Base-by-base conservation (phyloP, 1,284 basidiomycete species). In the Ceratobasidium sp. region DNA sequence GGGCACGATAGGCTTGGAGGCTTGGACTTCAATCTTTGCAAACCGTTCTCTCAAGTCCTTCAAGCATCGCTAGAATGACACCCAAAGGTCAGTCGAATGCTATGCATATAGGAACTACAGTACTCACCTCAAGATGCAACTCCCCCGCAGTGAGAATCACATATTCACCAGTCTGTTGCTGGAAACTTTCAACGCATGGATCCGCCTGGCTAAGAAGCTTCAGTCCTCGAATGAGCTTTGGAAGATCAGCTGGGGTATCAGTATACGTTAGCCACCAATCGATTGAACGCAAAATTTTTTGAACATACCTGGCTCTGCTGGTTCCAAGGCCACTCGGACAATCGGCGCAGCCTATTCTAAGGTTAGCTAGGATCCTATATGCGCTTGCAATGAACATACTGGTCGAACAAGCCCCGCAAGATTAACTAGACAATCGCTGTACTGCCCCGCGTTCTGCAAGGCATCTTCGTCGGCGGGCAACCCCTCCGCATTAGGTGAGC, bases 81-180 rank as follows among this genome's bases (percentile, higher is more conserved):
- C 20, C 12, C 13, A 46, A n/a, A 72, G 23, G 78, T 58, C 26
- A 56, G 79, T 42, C 39, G 67, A 49, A 72, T 15, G 5, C 18
- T 40, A 49, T 18, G 42, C 73, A 78, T 81, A 56, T 53, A 18
- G 26, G 64, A 33, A 7, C 44, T 39, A 80, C 84, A 39, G 79
- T 9, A 79, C 86, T 78, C 55, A 95, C 96, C 90, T 99, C 97
- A 28, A 99, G 87, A 85, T 99, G 98, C 77, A 99, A 86, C 84
- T 99, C 98, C 76, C 98, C 98, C 0, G 98, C 98, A 7, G 96
- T 95, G 80, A 99, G 86, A 81, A 99, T 98, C 77, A 99, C 98
- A 85, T 98, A 95, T 86, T 99, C 98, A 56, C 98, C 98, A 0
- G 97, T 98, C 82, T 96, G 92, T 85, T 99, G 97, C 80, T 99